These are phyloP conservation scores for Papilionanthe hybrid DNA, from an alignment of 116 monocot species.

Conservation along the genomic window DNA sequence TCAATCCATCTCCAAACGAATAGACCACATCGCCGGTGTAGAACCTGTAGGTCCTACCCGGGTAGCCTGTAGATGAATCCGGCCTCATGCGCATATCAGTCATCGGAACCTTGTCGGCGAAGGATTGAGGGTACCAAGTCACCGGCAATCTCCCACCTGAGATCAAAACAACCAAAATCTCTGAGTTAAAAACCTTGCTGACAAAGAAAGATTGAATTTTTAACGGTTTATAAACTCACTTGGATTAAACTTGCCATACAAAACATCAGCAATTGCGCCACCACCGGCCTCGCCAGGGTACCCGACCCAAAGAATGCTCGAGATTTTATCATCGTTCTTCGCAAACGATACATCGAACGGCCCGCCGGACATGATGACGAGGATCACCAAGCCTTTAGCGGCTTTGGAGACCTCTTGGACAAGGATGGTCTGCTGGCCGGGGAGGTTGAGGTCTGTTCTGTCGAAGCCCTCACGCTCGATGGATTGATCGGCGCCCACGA, in stretches of 20 bases:
- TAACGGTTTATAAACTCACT: constrained; percentile 30
- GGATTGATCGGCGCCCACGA: constrained; percentile 82
- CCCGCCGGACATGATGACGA: constrained; percentile 96
- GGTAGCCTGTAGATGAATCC: constrained; percentile 58
- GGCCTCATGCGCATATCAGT: constrained; percentile 93
- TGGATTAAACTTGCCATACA: constrained; percentile 81
- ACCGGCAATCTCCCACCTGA: constrained; percentile 84
- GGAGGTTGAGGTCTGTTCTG: constrained; percentile 59
- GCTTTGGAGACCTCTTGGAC: constrained; percentile 68
- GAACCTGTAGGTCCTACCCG: constrained; percentile 88
- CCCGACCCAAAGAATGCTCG: constrained; percentile 84
- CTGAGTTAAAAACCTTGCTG: neutral
- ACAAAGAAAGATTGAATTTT: too few species aligned
- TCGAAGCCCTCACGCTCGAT: constrained; percentile 77
- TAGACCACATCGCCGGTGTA: constrained; percentile 85
- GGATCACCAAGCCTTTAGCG: constrained; percentile 73
- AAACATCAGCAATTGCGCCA: constrained; percentile 68
- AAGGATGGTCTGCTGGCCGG: constrained; percentile 66
- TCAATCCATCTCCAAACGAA: constrained; percentile 78
- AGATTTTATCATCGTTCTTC: constrained; percentile 43
- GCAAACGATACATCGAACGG: constrained; percentile 86
- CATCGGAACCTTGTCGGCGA: constrained; percentile 64
- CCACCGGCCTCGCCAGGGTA: constrained; percentile 94
- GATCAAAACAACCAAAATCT: neutral
- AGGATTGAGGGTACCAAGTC: constrained; percentile 95